Evolutionary conservation across 179 eudicot species (phyloP).

Genomic region (Camellia oleifera): DNA sequence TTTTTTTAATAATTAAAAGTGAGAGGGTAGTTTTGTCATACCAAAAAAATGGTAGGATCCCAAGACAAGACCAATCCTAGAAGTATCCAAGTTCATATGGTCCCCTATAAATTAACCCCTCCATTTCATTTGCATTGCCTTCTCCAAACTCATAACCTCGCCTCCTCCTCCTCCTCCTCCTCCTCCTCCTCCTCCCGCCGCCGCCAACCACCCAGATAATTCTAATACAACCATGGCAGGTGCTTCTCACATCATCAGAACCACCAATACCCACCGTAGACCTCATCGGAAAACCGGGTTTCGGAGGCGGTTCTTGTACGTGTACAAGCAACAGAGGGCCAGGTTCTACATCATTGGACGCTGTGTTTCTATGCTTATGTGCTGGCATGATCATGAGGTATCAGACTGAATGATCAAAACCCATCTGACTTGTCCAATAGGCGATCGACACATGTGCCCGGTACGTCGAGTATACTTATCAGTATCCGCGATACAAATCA

Average conservation of each 20-base stretch:
- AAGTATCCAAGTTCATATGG: background rate
- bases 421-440: background rate
- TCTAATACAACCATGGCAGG: background rate
- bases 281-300: slow-evolving; percentile 22
- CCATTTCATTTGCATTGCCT: background rate
- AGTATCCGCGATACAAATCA: no score
- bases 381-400: slow-evolving; percentile 43
- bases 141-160: background rate
- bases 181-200: background rate
- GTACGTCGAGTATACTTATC: no score
- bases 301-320: slow-evolving; percentile 32
- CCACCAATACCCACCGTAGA: slow-evolving; percentile 16
- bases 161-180: background rate
- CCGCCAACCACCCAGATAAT: background rate
- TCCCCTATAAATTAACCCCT: background rate
- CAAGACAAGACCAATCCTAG: background rate
- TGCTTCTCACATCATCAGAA: slow-evolving; percentile 7
- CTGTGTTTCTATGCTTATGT: slow-evolving; percentile 62
- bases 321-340: slow-evolving; percentile 57
- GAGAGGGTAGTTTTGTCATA: slow-evolving; percentile 5
- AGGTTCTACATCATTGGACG: slow-evolving; percentile 51
- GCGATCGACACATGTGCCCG: background rate
- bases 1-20: background rate
- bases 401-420: slow-evolving; percentile 10
- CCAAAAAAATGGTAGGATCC: background rate